Percentiles rank a stretch among this genome's conserved stretches.
Conservation (phyloP, 2,329 filamentous ascomycete species). For the Aspergillus texensis region DNA sequence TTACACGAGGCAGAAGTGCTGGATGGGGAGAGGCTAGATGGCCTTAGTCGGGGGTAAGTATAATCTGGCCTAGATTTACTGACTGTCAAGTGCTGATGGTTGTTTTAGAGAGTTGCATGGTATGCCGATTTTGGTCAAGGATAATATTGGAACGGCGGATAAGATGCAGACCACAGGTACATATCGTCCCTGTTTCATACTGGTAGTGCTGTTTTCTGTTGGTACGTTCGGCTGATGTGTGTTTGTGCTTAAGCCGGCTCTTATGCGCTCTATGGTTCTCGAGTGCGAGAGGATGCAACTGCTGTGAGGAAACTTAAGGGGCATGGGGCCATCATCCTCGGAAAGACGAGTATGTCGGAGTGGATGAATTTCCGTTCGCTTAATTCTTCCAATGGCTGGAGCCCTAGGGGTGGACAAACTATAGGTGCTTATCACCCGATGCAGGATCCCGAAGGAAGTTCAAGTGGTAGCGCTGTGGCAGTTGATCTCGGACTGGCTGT, state of each 20-base stretch:
- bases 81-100: neutral
- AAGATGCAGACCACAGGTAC: conserved; percentile 62
- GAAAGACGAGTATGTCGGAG: conserved; percentile 66
- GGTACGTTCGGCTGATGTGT: neutral
- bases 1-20: conserved; percentile 51
- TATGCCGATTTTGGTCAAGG: conserved; percentile 67
- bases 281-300: conserved; percentile 59
- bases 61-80: neutral
- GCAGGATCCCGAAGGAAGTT: conserved; percentile 65
- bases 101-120: conserved; percentile 61
- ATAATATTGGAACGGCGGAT: conserved; percentile 67
- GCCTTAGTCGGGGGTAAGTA: conserved; percentile 48
- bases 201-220: neutral
- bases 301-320: conserved; percentile 62
- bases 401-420: conserved; percentile 64
- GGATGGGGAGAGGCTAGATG: conserved; percentile 52
- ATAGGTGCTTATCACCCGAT: conserved; percentile 63
- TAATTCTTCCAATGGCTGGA: conserved; percentile 65
- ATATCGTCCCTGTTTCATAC: neutral
- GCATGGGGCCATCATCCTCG: conserved; percentile 66
- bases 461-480: conserved; percentile 64
- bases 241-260: conserved; percentile 56
- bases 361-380: conserved; percentile 65
- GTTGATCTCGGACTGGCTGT: conserved; percentile 62
- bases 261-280: conserved; percentile 62